Conservation (phyloP, 2,329 filamentous ascomycete species). For the Emergomyces pasteurianus region DNA sequence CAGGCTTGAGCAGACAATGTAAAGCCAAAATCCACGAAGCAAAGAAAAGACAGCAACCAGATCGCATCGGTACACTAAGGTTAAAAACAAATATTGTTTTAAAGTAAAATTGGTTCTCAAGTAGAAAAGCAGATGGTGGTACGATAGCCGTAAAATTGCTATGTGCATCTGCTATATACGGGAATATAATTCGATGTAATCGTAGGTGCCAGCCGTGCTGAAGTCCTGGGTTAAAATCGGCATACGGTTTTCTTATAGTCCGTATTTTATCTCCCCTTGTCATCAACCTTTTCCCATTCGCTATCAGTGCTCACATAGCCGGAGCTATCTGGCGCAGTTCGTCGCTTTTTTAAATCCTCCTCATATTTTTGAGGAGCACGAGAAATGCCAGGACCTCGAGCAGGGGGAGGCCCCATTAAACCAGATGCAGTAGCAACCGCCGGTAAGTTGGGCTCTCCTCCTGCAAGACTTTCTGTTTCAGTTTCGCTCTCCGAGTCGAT, state of each 20-base stretch:
- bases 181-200: neutral
- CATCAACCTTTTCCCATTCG: slow-evolving; percentile 93
- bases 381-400: neutral
- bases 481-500: slow-evolving; percentile 33
- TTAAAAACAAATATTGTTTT: neutral
- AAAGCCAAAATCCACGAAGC: neutral
- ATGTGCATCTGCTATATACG: neutral
- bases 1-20: neutral
- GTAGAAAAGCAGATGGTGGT: neutral
- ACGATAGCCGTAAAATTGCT: too few species aligned
- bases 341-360: slow-evolving; percentile 33
- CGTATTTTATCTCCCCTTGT: slow-evolving; percentile 40
- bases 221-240: neutral
- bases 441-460: slow-evolving; percentile 9
- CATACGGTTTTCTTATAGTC: neutral
- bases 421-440: slow-evolving; percentile 7
- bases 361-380: slow-evolving; percentile 4
- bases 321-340: slow-evolving; percentile 36
- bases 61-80: neutral
- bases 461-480: slow-evolving; percentile 26
- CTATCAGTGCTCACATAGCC: slow-evolving; percentile 70
- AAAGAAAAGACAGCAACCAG: neutral
- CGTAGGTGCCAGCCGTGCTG: neutral
- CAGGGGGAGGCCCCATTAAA: slow-evolving; percentile 3
- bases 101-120: neutral